Conservation (phyloP, 1,284 basidiomycete genomes). For the Puccinia polysora region DNA sequence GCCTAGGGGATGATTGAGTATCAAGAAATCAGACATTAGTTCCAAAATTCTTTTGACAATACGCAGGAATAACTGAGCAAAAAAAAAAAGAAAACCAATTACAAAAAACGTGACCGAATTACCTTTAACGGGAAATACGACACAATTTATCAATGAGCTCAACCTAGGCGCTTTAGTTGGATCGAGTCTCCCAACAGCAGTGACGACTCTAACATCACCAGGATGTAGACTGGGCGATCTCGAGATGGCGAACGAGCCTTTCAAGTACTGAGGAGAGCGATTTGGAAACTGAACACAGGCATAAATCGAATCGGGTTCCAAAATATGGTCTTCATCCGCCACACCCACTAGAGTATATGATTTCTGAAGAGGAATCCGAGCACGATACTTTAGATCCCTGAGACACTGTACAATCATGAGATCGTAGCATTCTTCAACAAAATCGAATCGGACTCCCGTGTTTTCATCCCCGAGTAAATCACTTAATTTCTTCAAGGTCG, state of each 20-base stretch:
- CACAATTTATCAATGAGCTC: conserved; percentile 61
- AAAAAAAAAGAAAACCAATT: not conserved
- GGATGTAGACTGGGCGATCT: conserved; percentile 67
- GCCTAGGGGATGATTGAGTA: conserved; percentile 59
- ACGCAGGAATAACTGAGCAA: not conserved
- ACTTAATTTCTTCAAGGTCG: conserved; percentile 59
- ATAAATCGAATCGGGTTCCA: conserved; percentile 62
- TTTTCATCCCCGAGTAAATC: conserved; percentile 57
- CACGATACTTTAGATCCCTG: conserved; percentile 64
- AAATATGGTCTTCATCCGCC: conserved; percentile 69
- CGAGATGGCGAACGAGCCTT: conserved; percentile 62
- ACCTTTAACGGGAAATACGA: conserved; percentile 68
- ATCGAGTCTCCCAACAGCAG: conserved; percentile 66
- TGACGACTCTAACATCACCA: conserved; percentile 67
- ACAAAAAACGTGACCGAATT: conserved; percentile 45
- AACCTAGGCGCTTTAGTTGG: conserved; percentile 57
- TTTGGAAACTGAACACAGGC: conserved; percentile 63
- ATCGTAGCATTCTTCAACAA: conserved; percentile 59
- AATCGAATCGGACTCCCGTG: conserved; percentile 47
- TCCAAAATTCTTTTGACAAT: too few species aligned
- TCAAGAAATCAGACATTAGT: too few species aligned
- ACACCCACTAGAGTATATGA: conserved; percentile 68
- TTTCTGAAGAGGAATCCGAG: conserved; percentile 65
- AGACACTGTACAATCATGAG: conserved; percentile 63
- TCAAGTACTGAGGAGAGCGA: conserved; percentile 59